Conservation (phyloP, 1,284 basidiomycete genomes). For the Malassezia sp. region DNA sequence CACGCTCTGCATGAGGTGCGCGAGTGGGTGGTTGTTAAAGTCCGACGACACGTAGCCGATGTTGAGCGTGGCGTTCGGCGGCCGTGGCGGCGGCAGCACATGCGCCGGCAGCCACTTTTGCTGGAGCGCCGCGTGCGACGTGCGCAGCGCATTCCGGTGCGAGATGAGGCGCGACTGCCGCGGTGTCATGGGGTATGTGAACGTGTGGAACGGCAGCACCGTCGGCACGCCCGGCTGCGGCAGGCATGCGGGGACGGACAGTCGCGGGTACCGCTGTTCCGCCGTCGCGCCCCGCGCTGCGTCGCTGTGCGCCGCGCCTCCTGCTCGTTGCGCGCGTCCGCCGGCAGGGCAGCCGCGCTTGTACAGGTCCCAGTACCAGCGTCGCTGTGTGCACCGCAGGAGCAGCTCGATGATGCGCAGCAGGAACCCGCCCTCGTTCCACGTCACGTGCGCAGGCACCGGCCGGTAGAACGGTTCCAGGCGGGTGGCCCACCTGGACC, state of each 20-base stretch:
- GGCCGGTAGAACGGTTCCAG: constrained; percentile 48
- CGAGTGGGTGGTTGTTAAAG: constrained; percentile 57
- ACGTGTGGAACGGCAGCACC: constrained; percentile 56
- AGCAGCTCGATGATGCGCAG: constrained; percentile 54
- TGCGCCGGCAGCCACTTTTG: constrained; percentile 52
- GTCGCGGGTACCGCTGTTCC: constrained; percentile 34
- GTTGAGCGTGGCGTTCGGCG: constrained; percentile 51
- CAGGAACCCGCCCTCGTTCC: constrained; percentile 52
- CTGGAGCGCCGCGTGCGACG: constrained; percentile 52
- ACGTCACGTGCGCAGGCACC: constrained; percentile 14
- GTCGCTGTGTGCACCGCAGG: constrained; percentile 51
- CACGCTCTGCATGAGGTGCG: constrained; percentile 57
- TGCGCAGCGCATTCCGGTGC: constrained; percentile 55
- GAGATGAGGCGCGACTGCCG: constrained; percentile 54
- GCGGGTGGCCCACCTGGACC: constrained; percentile 48
- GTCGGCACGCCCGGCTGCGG: constrained; percentile 51
- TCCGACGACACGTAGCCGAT: constrained; percentile 57
- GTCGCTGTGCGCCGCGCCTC: constrained; percentile 1
- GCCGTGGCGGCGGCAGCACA: constrained; percentile 54
- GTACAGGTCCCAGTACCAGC: constrained; percentile 51
- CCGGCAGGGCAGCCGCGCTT: constrained; percentile 1
- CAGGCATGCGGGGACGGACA: constrained; percentile 48
- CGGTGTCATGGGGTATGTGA: constrained; percentile 54
- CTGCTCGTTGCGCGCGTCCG: too few species aligned
- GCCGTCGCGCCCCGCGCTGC: too few species aligned